phyloP scores from a whole-genome alignment of 768 basidiomycete genomes.

The Exidia glandulosa region DNA sequence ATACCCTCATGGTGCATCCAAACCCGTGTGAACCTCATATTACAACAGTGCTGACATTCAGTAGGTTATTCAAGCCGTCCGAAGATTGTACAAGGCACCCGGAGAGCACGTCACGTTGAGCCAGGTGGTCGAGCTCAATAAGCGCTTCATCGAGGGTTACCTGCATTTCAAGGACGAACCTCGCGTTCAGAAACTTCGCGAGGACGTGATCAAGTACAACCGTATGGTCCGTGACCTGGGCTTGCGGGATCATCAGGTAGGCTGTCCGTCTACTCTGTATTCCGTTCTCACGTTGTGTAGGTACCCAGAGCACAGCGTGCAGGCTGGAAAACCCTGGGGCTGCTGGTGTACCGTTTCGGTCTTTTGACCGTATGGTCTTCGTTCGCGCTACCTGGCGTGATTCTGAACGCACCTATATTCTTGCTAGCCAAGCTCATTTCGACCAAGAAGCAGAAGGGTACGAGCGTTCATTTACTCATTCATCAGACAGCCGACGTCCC shows the following conservation, averaged over 20 bases:
- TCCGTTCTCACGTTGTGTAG: constrained; percentile 23
- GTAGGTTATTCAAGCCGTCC: constrained; percentile 90
- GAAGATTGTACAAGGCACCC: constrained; percentile 87
- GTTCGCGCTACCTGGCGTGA: constrained; percentile 80
- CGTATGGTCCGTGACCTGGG: constrained; percentile 80
- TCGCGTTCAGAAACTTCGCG: constrained; percentile 67
- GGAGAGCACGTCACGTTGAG: constrained; percentile 88
- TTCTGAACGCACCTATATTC: constrained; percentile 90
- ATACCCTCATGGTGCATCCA: constrained; percentile 84
- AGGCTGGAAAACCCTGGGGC: constrained; percentile 74
- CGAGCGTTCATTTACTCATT: constrained; percentile 1
- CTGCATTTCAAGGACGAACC: constrained; percentile 88
- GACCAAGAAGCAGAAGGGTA: constrained; percentile 81
- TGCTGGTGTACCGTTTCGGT: constrained; percentile 71
- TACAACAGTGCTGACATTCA: background rate
- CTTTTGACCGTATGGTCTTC: constrained; percentile 73
- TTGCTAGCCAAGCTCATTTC: constrained; percentile 81
- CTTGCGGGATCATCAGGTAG: constrained; percentile 84
- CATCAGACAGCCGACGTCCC: background rate
- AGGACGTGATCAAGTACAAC: constrained; percentile 82
- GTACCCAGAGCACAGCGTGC: constrained; percentile 82
- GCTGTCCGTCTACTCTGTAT: constrained; percentile 7
- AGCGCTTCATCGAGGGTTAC: constrained; percentile 88
- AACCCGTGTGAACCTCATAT: background rate
- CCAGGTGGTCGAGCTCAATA: constrained; percentile 91